phyloP scores from a whole-genome alignment of 2,329 filamentous ascomycete species.

The Rhynchosporium agropyri region DNA sequence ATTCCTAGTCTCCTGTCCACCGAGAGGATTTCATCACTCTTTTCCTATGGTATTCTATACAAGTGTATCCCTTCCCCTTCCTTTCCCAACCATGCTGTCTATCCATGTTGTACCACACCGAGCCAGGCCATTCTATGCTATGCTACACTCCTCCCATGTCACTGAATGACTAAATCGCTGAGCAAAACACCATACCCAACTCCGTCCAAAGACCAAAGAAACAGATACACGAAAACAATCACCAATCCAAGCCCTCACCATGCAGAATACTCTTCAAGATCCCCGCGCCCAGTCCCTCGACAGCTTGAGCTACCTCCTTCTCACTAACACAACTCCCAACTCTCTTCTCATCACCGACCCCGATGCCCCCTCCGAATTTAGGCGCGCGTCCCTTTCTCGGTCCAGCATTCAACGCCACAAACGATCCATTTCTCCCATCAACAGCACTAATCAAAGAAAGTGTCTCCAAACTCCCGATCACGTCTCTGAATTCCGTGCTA shows the following conservation, averaged over 20 bases:
- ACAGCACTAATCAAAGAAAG: constrained; percentile 74
- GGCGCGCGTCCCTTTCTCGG: constrained; percentile 68
- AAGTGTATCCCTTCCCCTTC: constrained; percentile 6
- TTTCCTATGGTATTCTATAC: constrained; percentile 9
- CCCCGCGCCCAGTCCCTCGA: constrained; percentile 63
- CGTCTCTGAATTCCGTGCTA: constrained; percentile 90
- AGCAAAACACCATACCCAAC: constrained; percentile 24
- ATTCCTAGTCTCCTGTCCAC: background rate
- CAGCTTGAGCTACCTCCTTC: constrained; percentile 73
- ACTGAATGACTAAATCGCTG: constrained; percentile 28
- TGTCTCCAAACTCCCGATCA: constrained; percentile 86
- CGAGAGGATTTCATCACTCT: background rate
- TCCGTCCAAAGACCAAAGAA: background rate
- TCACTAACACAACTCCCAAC: constrained; percentile 80
- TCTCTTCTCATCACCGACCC: constrained; percentile 70
- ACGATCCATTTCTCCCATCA: constrained; percentile 71
- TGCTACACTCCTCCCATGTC: constrained; percentile 18
- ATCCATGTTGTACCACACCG: too few relatives aligned
- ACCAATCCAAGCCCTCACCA: constrained; percentile 44
- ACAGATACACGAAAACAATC: background rate
- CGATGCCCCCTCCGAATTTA: constrained; percentile 52
- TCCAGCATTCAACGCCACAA: constrained; percentile 60
- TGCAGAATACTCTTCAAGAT: constrained; percentile 65
- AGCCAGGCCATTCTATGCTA: constrained; percentile 9
- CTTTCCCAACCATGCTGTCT: too few relatives aligned